A percentile compares a stretch with the other conserved stretches of the same genome.
These are phyloP conservation scores for Blastomyces gilchristii DNA, from an alignment of 2,329 filamentous ascomycete genomes.

Conservation along the genomic window DNA sequence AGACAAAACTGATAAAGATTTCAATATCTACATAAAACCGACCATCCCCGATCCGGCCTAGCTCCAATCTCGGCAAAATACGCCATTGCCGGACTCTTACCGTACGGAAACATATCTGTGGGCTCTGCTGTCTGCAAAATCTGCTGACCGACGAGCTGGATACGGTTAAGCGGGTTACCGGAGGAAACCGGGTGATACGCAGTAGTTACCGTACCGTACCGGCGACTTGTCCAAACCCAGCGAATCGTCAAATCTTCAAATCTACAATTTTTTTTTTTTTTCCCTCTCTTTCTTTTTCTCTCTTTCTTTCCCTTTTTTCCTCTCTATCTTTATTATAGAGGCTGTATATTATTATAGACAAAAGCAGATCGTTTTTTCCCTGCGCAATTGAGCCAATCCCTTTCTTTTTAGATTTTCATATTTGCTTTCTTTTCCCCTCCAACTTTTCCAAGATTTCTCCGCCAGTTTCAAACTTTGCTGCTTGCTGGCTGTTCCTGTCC, in stretches of 20 bases:
- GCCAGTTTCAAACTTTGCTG: background rate
- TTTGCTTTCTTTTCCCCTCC: background rate
- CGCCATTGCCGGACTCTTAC: background rate
- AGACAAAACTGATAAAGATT: no score
- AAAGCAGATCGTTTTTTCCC: background rate
- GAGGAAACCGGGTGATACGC: background rate
- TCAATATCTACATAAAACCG: background rate
- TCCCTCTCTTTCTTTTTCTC: background rate
- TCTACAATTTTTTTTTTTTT: background rate
- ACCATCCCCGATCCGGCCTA: background rate
- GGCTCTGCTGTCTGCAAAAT: background rate
- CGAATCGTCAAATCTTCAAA: background rate
- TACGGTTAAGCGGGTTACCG: constrained; percentile 1
- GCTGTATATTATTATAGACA: constrained; percentile 5
- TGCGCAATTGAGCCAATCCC: background rate
- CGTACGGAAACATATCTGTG: background rate
- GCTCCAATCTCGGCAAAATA: background rate
- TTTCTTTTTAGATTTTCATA: background rate
- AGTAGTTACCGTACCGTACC: no score
- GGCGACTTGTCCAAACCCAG: background rate
- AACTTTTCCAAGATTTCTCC: background rate
- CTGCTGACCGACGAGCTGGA: background rate
- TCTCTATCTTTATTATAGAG: background rate
- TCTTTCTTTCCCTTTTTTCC: background rate
- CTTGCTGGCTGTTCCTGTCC: background rate